Percentiles rank a stretch among this genome's conserved stretches.
These are phyloP conservation scores for Plasmodium knowlesi DNA, from an alignment of 169 alveolate genomes.

Conservation along the genomic window DNA sequence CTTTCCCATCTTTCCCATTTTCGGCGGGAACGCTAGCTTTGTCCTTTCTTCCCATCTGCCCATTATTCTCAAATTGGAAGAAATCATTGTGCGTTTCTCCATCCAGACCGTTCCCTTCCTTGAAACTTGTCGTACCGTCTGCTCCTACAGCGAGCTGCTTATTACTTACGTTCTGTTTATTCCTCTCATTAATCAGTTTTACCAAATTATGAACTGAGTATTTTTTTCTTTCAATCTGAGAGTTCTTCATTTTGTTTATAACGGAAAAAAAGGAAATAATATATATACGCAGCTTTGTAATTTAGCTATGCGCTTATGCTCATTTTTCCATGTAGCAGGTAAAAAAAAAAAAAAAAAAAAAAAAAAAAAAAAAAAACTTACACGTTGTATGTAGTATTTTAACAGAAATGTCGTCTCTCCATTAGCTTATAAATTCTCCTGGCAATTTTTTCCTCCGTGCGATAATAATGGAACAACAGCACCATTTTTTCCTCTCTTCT, in stretches of 20 bases:
- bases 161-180: slow-evolving; percentile 18
- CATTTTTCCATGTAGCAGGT: not conserved
- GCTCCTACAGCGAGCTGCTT: not conserved
- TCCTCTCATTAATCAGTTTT: slow-evolving; percentile 55
- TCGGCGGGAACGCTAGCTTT: not conserved
- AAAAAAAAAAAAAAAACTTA: not conserved
- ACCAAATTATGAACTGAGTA: slow-evolving; percentile 72
- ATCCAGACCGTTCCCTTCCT: not conserved
- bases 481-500: not conserved
- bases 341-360: too few species aligned
- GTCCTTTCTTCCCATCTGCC: not conserved
- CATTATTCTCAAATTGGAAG: not conserved
- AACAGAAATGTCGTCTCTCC: not conserved
- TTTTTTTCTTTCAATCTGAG: slow-evolving; percentile 30
- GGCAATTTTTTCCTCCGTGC: not conserved
- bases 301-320: not conserved
- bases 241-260: slow-evolving; percentile 19
- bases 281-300: not conserved
- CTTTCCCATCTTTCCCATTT: not conserved
- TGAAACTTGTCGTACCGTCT: not conserved
- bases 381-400: not conserved
- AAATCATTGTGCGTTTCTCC: not conserved
- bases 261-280: slow-evolving; percentile 23
- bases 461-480: not conserved
- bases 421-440: not conserved